Evolutionary conservation across 192 early-diverging fungal genomes (phyloP).

Genomic region (Bifiguratus adelaidae): DNA sequence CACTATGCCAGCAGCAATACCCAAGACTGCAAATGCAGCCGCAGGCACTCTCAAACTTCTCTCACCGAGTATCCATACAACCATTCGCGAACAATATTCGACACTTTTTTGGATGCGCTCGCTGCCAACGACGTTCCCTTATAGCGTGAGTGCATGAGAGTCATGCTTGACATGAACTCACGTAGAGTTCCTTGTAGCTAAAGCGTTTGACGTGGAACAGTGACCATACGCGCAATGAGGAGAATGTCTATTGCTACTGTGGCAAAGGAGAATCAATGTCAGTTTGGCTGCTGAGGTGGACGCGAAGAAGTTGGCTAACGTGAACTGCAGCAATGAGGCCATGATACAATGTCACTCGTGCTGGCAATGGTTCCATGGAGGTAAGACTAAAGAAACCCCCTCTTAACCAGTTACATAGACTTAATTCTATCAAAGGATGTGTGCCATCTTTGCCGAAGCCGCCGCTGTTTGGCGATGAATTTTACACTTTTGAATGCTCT

Average conservation of each 20-base stretch:
- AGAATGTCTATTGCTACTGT: conserved; percentile 76
- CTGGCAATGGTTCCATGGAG: conserved; percentile 62
- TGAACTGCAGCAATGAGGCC: conserved; percentile 34
- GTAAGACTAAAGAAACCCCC: conserved; percentile 20
- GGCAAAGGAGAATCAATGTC: conserved; percentile 48
- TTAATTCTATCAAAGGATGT: conserved; percentile 36
- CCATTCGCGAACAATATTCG: too few relatives aligned
- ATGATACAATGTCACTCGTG: conserved; percentile 62
- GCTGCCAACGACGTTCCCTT: too few relatives aligned
- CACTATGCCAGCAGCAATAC: too few relatives aligned
- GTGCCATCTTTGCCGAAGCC: conserved; percentile 41
- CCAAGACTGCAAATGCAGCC: too few relatives aligned
- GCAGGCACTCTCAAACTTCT: too few relatives aligned
- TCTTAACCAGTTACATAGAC: neutral
- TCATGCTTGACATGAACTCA: too few relatives aligned
- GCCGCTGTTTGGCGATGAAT: conserved; percentile 59
- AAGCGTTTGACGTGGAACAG: conserved; percentile 38
- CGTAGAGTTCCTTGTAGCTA: too few relatives aligned
- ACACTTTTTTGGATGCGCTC: too few relatives aligned
- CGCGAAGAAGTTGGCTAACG: neutral
- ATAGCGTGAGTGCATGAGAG: too few relatives aligned
- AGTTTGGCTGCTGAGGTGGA: conserved; percentile 5
- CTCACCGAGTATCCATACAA: too few relatives aligned
- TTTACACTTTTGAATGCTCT: conserved; percentile 66
- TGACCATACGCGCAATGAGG: conserved; percentile 40